Base-by-base conservation (phyloP, 2,329 filamentous ascomycete species). In the Leptosphaerulina australis region DNA sequence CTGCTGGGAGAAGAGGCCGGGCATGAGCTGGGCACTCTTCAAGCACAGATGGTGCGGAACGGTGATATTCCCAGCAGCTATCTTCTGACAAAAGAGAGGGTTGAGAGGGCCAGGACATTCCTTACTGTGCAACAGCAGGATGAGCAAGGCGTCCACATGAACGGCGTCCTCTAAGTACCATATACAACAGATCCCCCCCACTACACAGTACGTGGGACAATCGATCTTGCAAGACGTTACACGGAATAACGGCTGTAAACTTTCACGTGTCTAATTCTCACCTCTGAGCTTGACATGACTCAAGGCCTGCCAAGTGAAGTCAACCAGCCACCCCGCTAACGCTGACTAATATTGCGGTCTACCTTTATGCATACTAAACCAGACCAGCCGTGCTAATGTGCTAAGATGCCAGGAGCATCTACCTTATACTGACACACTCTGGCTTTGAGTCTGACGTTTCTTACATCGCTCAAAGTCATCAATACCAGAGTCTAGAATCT, bases 1-100 rank as follows among this genome's bases (percentile, higher is more conserved):
- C 82, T 89, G 44, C 60, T 79, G 47, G 76, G 75, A 1, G 68
- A 68, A 17, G 62, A 63, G 10, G 69, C 66, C 0, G 71, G 70
- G n/a, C 68, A 70, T 4, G 72, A 72, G 8, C 18, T 69, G 20
- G 28, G 24, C 2, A 39, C 46, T 2, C 35, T 71, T n/a, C 62
- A 70, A 25, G 50, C 64, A 31, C 50, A 56, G 21, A 68, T 75
- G 64, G 65, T 75, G 4, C 35, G 64, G 33, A 56, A 59, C 24
- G 71, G 68, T 1, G 62, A 70, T 37, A 51, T 76, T 15, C 74
- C 74, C 5, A 61, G 58, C 44, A 67, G 60, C 14, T 76, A 76
- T 52, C 26, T 76, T 1, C 58, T 76, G 44, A 70, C 66, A 1
- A 57, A 67, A 45, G 69, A 74, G 44, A 62, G 73, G 43, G 64